A percentile compares a stretch with the other conserved stretches of the same genome.
Conservation (phyloP, 345 rosid species). For the Theobroma cacao region DNA sequence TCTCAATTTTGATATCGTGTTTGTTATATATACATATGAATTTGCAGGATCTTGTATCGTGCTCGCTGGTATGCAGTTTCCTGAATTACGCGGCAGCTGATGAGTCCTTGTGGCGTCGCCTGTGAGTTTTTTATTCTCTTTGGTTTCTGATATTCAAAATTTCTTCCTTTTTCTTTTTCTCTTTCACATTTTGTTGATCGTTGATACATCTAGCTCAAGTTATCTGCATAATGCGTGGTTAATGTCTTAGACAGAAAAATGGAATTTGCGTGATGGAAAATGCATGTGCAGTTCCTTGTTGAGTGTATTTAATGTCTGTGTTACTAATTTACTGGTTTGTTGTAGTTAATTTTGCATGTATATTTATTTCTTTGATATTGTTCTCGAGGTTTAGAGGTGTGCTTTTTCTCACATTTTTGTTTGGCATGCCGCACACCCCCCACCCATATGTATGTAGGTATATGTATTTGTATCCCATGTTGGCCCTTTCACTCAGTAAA, state of each 20-base stretch:
- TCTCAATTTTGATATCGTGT: background rate
- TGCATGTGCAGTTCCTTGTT: background rate
- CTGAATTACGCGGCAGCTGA: slow-evolving; percentile 76
- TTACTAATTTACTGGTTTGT: background rate
- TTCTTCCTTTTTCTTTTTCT: slow-evolving; percentile 1
- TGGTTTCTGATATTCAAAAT: background rate
- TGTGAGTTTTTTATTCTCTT: slow-evolving; percentile 44
- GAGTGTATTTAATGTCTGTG: background rate
- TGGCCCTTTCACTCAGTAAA: background rate
- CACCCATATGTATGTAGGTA: background rate
- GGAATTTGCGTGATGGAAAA: background rate
- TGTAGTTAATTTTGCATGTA: background rate
- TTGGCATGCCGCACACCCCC: background rate
- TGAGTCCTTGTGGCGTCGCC: slow-evolving; percentile 92
- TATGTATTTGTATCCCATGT: background rate
- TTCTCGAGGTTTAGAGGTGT: background rate
- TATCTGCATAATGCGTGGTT: background rate
- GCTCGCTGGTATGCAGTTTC: slow-evolving; percentile 77
- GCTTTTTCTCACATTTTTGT: background rate
- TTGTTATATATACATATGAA: background rate
- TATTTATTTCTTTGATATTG: background rate
- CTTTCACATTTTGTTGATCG: background rate
- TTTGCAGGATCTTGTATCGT: slow-evolving; percentile 79
- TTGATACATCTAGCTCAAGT: background rate
- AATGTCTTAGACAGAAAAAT: background rate